These are phyloP conservation scores for Scleroderma citrinum DNA, from an alignment of 768 basidiomycete genomes.

Conservation along the genomic window DNA sequence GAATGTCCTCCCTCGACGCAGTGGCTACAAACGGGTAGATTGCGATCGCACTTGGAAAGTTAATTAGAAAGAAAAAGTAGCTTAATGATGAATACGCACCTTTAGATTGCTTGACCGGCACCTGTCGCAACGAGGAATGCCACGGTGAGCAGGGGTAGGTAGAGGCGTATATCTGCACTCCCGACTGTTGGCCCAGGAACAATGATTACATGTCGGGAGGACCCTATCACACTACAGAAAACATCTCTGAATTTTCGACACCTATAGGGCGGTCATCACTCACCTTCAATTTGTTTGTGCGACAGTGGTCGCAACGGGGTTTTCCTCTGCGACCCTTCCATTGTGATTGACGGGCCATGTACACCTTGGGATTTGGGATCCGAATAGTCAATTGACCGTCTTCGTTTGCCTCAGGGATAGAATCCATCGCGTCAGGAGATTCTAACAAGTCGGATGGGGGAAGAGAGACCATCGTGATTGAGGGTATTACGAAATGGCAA, in stretches of 20 bases:
- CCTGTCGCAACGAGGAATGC: slow-evolving; percentile 68
- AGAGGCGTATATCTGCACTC: slow-evolving; percentile 70
- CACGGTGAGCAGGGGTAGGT: slow-evolving; percentile 69
- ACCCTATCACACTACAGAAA: slow-evolving; percentile 58
- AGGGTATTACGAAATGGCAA: slow-evolving; percentile 1
- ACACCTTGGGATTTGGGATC: slow-evolving; percentile 63
- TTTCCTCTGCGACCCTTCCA: slow-evolving; percentile 75
- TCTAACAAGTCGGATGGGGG: slow-evolving; percentile 26
- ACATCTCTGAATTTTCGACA: slow-evolving; percentile 8
- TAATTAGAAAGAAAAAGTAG: slow-evolving; percentile 1
- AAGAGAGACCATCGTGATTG: slow-evolving; percentile 1
- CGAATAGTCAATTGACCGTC: slow-evolving; percentile 55
- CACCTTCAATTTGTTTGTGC: slow-evolving; percentile 66
- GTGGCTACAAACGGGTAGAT: slow-evolving; percentile 65
- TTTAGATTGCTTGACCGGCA: slow-evolving; percentile 65
- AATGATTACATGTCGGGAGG: slow-evolving; percentile 66
- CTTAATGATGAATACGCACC: slow-evolving; percentile 31
- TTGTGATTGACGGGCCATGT: slow-evolving; percentile 62
- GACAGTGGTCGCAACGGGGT: slow-evolving; percentile 70
- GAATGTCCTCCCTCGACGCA: slow-evolving; percentile 47
- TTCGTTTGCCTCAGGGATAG: slow-evolving; percentile 36
- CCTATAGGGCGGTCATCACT: slow-evolving; percentile 17
- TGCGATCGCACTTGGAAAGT: slow-evolving; percentile 56
- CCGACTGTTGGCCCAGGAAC: slow-evolving; percentile 55
- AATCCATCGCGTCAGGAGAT: slow-evolving; percentile 27